These are phyloP conservation scores for Kodamaea fukazawae DNA, from an alignment of 805 yeast genomes.

Conservation along the genomic window DNA sequence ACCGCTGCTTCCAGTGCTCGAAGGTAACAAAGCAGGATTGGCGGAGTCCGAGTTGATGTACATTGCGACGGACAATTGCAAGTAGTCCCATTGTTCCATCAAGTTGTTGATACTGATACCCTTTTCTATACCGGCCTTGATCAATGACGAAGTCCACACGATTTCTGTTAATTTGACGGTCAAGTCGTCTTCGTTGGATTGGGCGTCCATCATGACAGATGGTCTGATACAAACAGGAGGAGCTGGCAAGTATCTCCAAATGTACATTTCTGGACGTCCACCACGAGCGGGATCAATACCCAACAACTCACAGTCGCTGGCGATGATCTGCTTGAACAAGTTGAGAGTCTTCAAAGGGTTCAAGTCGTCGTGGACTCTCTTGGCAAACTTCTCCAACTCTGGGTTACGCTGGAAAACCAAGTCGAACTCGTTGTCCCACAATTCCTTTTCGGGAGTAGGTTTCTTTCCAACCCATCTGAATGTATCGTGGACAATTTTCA, in stretches of 20 bases:
- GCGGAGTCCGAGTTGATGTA: constrained; percentile 95
- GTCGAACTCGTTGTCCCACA: constrained; percentile 86
- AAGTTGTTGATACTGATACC: constrained; percentile 89
- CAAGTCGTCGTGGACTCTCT: constrained; percentile 87
- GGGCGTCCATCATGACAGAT: constrained; percentile 88
- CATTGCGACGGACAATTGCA: constrained; percentile 94
- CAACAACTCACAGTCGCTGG: constrained; percentile 86
- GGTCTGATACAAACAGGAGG: constrained; percentile 99
- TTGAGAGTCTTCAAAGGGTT: constrained; percentile 89
- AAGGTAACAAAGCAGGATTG: constrained; percentile 73
- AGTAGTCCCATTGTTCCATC: constrained; percentile 99
- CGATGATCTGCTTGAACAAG: constrained; percentile 78
- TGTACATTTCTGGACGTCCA: constrained; percentile 93
- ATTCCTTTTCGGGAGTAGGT: constrained; percentile 74
- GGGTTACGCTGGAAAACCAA: constrained; percentile 74
- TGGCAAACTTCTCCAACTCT: constrained; percentile 82
- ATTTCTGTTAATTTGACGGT: constrained; percentile 95
- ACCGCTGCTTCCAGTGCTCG: constrained; percentile 50
- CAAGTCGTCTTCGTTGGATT: constrained; percentile 94
- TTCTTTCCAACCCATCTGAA: constrained; percentile 95
- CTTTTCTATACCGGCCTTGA: constrained; percentile 90
- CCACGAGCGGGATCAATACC: constrained; percentile 86
- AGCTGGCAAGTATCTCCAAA: constrained; percentile 97
- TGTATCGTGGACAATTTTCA: constrained; percentile 93
- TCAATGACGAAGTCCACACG: constrained; percentile 94